Evolutionary conservation across 208 protist genomes (phyloP), one percentile per base, ranked within the genome.

Genomic region (Trichomonas gallinae): DNA sequence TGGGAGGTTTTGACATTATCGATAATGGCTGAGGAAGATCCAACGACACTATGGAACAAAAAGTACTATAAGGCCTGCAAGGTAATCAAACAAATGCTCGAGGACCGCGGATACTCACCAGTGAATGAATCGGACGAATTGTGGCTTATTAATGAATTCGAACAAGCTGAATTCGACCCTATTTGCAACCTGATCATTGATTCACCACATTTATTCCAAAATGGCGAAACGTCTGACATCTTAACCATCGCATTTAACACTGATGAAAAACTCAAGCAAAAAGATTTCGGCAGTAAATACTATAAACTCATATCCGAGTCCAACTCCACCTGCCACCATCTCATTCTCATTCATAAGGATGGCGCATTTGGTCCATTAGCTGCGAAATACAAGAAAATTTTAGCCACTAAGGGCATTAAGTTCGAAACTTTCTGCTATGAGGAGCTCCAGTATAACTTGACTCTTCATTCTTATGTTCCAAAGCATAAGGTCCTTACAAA

Each of bases 391-490:
- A 72, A 72, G 58, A 72, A 72, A 72, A 2, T 4, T n/a, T 72
- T 72, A 21, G 21, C 21, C 26, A 4, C 26, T 31, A 72, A n/a
- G 2, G 58, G 58, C 4, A 72, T 3, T 31, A 72, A 72, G 58
- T 97, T 99, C 58, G 98, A 99, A 97, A 96, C 98, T 4, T 99
- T 99, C 97, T 97, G 98, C 42, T 98, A 99, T 97, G 97, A 98
- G 58, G 98, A 99, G 91, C 97, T 99, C 31, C 97, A 99, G 42
- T 98, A 99, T 88, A 99, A 99, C 97, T 99, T 99, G 96, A 99
- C 99, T 0, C 97, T 99, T 96, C 99, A 99, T 97, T 97, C 98
- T 82, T 98, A 99, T 17, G 99, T 99, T 17, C 99, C 99, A 40
- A 98, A 98, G 97, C 99, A 99, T 97, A 98, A 97, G 46, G 98